These are phyloP conservation scores for Ambrosiella xylebori DNA, from an alignment of 2,329 filamentous ascomycete genomes.

Conservation along the genomic window DNA sequence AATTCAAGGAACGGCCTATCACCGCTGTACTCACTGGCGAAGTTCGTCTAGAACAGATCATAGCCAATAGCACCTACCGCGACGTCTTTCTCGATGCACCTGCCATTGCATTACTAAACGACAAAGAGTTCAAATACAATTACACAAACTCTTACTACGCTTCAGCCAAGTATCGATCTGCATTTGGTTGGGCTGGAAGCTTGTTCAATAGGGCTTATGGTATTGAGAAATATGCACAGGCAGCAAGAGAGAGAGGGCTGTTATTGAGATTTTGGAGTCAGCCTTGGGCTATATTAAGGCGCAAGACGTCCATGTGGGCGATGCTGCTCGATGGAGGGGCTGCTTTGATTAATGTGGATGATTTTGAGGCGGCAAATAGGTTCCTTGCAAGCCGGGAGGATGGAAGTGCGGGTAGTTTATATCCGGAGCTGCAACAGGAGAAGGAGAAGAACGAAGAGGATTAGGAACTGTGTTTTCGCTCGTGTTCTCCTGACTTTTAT, in stretches of 20 bases:
- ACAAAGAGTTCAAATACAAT: slow-evolving; percentile 24
- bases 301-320: slow-evolving; percentile 34
- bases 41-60: slow-evolving; percentile 38
- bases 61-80: slow-evolving; percentile 34
- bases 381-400: slow-evolving; percentile 2
- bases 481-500: no score
- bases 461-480: neutral
- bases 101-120: slow-evolving; percentile 24
- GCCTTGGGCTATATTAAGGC: slow-evolving; percentile 19
- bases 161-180: slow-evolving; percentile 35
- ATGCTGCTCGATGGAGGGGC: slow-evolving; percentile 37
- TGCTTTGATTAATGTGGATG: slow-evolving; percentile 45
- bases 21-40: slow-evolving; percentile 55
- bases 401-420: neutral
- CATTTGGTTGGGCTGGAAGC: slow-evolving; percentile 35
- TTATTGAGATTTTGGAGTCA: slow-evolving; percentile 43
- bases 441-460: neutral
- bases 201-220: slow-evolving; percentile 29
- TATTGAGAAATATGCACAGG: slow-evolving; percentile 30
- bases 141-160: slow-evolving; percentile 48
- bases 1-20: slow-evolving; percentile 36
- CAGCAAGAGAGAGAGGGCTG: slow-evolving; percentile 31
- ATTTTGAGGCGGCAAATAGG: slow-evolving; percentile 23
- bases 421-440: neutral
- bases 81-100: slow-evolving; percentile 54